A percentile compares a stretch with the other conserved stretches of the same genome.
phyloP scores from a whole-genome alignment of 441 rosid genomes.

The Pelargonium myrrhifolium region DNA sequence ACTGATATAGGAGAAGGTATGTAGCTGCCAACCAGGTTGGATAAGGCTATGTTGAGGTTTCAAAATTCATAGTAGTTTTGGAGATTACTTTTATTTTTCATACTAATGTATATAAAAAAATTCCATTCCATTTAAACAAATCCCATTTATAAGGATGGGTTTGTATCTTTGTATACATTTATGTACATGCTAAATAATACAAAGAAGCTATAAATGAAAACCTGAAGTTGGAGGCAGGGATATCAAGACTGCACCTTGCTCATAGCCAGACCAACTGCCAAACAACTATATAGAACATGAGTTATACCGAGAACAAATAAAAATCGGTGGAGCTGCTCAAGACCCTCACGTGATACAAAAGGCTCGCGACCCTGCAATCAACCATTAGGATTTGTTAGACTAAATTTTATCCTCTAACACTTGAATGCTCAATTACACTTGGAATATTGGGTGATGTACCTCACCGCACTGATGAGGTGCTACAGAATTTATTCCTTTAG shows the following conservation, averaged over 20 bases:
- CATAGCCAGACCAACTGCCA: slow-evolving; percentile 90
- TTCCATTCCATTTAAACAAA: no score
- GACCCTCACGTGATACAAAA: slow-evolving; percentile 77
- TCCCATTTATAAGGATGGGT: no score
- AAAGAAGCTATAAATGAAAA: slow-evolving; percentile 5
- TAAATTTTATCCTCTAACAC: background rate
- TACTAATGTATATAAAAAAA: no score
- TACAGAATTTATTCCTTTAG: slow-evolving; percentile 37
- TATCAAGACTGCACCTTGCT: slow-evolving; percentile 57
- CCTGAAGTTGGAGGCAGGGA: background rate
- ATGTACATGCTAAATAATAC: background rate
- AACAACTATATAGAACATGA: slow-evolving; percentile 81
- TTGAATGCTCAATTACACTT: background rate
- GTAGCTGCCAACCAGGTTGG: background rate
- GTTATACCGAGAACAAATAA: slow-evolving; percentile 83
- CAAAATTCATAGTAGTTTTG: background rate
- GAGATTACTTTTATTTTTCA: background rate
- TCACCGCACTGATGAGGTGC: slow-evolving; percentile 63
- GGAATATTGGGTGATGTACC: slow-evolving; percentile 30
- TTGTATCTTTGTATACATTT: no score
- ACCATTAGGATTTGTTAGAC: slow-evolving; percentile 5
- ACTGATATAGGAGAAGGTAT: background rate
- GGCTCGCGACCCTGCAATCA: slow-evolving; percentile 80
- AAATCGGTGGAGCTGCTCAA: slow-evolving; percentile 87
- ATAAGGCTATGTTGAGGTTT: background rate